Conservation (phyloP, 1,139 yeast species). For the Diutina scorzettiae region DNA sequence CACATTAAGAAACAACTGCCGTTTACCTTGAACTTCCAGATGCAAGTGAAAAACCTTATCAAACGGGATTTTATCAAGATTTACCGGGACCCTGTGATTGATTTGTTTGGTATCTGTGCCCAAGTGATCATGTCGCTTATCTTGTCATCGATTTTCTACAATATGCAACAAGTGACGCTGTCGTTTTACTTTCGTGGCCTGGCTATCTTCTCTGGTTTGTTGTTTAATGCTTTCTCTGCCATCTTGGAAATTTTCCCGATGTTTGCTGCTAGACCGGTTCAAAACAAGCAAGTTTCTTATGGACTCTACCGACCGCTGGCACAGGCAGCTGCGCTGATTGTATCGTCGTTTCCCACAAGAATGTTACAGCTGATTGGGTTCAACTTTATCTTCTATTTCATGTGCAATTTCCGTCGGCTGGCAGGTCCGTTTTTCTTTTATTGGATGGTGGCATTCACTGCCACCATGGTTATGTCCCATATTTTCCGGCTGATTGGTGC, state of each 20-base stretch:
- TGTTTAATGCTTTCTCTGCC: conserved; percentile 68
- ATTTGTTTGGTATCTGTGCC: background rate
- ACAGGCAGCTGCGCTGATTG: conserved; percentile 57
- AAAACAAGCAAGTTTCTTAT: conserved; percentile 67
- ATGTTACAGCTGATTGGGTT: conserved; percentile 41
- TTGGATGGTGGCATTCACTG: conserved; percentile 37
- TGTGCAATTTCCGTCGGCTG: conserved; percentile 52
- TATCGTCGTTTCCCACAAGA: conserved; percentile 60
- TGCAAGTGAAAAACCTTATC: background rate
- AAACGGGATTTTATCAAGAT: background rate
- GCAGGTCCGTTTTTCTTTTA: conserved; percentile 65
- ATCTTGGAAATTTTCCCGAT: conserved; percentile 60
- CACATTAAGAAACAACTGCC: background rate
- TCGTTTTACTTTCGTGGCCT: conserved; percentile 35
- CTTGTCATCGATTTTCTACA: conserved; percentile 3
- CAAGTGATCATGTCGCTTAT: background rate
- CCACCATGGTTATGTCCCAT: conserved; percentile 59
- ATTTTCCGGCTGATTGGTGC: conserved; percentile 66
- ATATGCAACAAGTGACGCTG: background rate
- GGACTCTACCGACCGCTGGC: conserved; percentile 72
- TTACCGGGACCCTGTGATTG: background rate
- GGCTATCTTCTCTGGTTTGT: conserved; percentile 62
- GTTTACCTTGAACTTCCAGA: background rate
- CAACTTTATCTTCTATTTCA: conserved; percentile 52
- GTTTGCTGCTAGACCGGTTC: conserved; percentile 66